A percentile compares a stretch with the other conserved stretches of the same genome.
Evolutionary conservation across 148 eudicot species (phyloP).

Genomic region (Vaccinium myrtillus): DNA sequence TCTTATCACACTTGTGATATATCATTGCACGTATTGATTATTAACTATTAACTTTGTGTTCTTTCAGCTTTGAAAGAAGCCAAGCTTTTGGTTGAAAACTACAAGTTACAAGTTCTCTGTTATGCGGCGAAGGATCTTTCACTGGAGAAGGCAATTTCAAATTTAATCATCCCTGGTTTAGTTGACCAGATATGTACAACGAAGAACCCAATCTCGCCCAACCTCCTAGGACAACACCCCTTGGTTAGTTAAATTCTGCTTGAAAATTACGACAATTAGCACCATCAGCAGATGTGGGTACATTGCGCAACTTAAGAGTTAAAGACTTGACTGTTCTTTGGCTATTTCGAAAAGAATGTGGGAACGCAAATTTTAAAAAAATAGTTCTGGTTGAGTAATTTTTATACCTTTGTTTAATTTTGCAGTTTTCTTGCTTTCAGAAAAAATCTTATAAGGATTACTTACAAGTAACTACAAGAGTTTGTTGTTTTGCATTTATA

Average conservation of each 20-base stretch:
- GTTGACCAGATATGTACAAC: constrained; percentile 67
- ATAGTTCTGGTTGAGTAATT: too few species aligned
- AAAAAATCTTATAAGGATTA: too few species aligned
- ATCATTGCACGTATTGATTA: constrained; percentile 1
- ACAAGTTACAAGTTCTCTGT: constrained; percentile 72
- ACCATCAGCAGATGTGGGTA: background rate
- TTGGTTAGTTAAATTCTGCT: constrained; percentile 34
- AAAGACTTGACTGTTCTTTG: background rate
- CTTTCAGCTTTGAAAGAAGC: constrained; percentile 64
- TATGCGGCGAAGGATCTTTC: constrained; percentile 78
- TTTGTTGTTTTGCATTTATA: constrained; percentile 52
- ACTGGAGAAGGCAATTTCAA: constrained; percentile 55
- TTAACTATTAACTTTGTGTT: constrained; percentile 11
- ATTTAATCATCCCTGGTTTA: constrained; percentile 74
- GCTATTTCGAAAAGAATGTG: background rate
- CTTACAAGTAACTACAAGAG: background rate
- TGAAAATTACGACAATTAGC: background rate
- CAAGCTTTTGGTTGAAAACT: constrained; percentile 57
- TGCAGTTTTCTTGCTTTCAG: too few species aligned
- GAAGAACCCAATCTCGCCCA: constrained; percentile 48
- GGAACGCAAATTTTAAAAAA: background rate
- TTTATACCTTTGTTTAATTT: too few species aligned
- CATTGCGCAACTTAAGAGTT: background rate
- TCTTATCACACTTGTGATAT: background rate
- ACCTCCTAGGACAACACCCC: constrained; percentile 52